Evolutionary conservation across 257 asterid genomes (phyloP).

Genomic region (Capsicum chinense): DNA sequence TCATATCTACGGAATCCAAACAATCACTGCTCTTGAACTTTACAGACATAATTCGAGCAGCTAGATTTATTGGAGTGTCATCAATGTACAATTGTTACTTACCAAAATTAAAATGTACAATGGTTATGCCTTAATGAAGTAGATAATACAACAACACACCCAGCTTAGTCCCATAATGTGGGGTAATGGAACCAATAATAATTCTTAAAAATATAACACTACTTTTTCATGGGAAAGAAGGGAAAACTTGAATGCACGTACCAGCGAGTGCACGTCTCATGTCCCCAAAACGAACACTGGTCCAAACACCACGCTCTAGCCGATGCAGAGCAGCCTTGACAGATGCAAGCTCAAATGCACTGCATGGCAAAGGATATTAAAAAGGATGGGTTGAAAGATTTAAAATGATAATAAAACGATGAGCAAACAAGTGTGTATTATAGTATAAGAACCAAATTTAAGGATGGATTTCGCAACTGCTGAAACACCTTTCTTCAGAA

Average conservation of each 20-base stretch:
- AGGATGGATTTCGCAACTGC: background rate
- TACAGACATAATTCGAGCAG: background rate
- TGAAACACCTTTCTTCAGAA: constrained; percentile 54
- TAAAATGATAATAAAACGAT: background rate
- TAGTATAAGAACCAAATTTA: constrained; percentile 1
- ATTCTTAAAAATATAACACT: background rate
- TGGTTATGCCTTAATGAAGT: constrained; percentile 13
- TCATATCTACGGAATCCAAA: background rate
- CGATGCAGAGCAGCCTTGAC: constrained; percentile 89
- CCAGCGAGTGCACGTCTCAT: constrained; percentile 89
- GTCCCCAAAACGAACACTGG: constrained; percentile 83
- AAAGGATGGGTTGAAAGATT: constrained; percentile 20
- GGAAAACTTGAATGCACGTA: constrained; percentile 31
- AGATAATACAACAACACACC: background rate
- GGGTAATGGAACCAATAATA: background rate
- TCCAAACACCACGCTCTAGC: constrained; percentile 90
- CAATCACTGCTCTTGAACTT: constrained; percentile 19
- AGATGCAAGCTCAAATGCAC: constrained; percentile 73
- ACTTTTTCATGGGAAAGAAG: constrained; percentile 14
- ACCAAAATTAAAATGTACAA: background rate
- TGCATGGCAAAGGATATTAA: constrained; percentile 35
- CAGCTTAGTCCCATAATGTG: too few species aligned
- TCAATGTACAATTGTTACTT: constrained; percentile 12
- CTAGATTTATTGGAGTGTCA: constrained; percentile 10
- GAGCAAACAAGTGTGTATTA: constrained; percentile 1